Base-by-base conservation (phyloP, 331 rosid genomes). In the Saraca asoca region DNA sequence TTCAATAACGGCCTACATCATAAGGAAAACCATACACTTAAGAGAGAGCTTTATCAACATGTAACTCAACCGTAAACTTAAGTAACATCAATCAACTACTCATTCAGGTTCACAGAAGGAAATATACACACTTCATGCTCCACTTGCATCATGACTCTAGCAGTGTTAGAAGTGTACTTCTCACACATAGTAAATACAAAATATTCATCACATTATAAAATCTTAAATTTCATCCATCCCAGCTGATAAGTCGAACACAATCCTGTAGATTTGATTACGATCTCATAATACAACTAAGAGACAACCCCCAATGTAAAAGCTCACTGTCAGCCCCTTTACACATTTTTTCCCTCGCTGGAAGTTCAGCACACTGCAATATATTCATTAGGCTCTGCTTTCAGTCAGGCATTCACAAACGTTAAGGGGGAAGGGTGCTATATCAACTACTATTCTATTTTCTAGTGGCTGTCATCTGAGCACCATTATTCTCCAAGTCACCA, bases 1-100 rank as follows among this genome's bases (percentile, higher is more conserved):
- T 51, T 85, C 95, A 80, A 90, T 67, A 24, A 90, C 90, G 61
- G 86, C 79, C 96, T 90, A 74, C 55, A 77, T 53, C 5, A 66
- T 52, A 49, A 57, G 5, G 59, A 41, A 48, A 56, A 13, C 39
- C 0, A 43, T 19, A 12, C 17, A 72, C 11, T 48, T 46, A 38
- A 58, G 7, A 24, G 7, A 24, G 24, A 7, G 9, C 66, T 14
- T 64, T 29, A 24, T 34, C 51, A 66, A 10, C 8, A 19, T 41
- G 60, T 16, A 69, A 11, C 50, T 44, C 8, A 34, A 46, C 37
- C 7, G 42, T 17, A 59, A 35, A 35, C 46, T 14, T 19, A 18
- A 8, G 14, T 35, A 63, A 50, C 39, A 68, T 51, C 38, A 52
- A 49, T 46, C 9, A 50, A 61, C 55, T 12, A 12, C 16, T 20